A percentile compares a stretch with the other conserved stretches of the same genome.
Conservation (phyloP, 139 green algal genomes). For the Picochlorum sp. region DNA sequence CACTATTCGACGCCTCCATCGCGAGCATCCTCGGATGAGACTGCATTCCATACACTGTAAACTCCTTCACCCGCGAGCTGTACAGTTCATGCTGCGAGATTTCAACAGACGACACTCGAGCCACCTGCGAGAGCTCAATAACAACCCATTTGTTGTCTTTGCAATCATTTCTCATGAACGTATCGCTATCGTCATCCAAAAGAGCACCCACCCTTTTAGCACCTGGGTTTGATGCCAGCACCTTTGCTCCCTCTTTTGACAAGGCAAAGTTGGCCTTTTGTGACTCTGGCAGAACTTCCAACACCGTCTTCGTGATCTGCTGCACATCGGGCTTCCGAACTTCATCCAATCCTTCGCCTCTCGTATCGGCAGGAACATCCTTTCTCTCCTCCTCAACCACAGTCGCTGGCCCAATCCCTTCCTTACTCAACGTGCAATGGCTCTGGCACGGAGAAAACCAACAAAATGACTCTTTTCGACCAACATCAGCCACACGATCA, state of each 20-base stretch:
- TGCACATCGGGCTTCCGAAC: background rate
- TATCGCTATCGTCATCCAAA: conserved; percentile 74
- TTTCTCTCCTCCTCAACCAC: background rate
- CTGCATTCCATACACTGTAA: conserved; percentile 44
- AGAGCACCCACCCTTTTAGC: conserved; percentile 49
- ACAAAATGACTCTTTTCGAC: too few relatives aligned
- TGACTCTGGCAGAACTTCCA: conserved; percentile 7
- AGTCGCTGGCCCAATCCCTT: too few relatives aligned
- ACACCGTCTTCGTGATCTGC: conserved; percentile 2
- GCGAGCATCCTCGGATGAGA: conserved; percentile 40
- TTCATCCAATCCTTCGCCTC: background rate
- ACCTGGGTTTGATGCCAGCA: conserved; percentile 71
- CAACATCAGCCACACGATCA: too few relatives aligned
- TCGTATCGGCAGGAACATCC: background rate
- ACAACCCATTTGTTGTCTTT: conserved; percentile 67
- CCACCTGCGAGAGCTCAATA: conserved; percentile 70
- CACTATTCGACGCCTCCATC: conserved; percentile 12
- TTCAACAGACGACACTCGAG: conserved; percentile 26
- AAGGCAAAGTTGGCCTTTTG: conserved; percentile 9
- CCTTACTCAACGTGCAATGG: background rate
- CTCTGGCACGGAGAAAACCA: background rate
- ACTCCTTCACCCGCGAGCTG: conserved; percentile 51
- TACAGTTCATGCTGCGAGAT: conserved; percentile 80
- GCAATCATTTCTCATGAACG: conserved; percentile 77
- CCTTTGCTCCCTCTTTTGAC: conserved; percentile 32